A percentile compares a stretch with the other conserved stretches of the same genome.
These are phyloP conservation scores for Kernera saxatilis DNA, from an alignment of 345 rosid species.

Conservation along the genomic window DNA sequence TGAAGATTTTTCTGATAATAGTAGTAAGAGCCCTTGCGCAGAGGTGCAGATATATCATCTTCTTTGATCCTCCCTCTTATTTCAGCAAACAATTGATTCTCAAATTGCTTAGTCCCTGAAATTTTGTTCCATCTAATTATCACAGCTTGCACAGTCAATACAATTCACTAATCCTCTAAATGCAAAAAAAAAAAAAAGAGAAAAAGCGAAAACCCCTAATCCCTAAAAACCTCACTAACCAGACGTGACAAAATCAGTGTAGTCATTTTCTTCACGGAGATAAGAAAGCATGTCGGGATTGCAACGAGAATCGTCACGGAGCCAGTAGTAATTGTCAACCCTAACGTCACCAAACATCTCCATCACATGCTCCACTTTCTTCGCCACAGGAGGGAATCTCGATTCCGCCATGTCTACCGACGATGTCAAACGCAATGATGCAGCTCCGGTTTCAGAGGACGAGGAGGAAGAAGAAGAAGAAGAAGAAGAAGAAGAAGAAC, in stretches of 20 bases:
- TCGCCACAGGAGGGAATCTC: constrained; percentile 55
- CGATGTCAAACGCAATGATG: background rate
- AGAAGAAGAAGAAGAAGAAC: background rate
- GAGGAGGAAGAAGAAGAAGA: background rate
- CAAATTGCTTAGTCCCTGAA: constrained; percentile 64
- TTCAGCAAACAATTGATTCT: constrained; percentile 61
- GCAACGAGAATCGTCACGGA: constrained; percentile 87
- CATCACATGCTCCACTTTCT: constrained; percentile 75
- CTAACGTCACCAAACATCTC: constrained; percentile 78
- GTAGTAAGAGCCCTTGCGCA: constrained; percentile 62
- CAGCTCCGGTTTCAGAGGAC: background rate
- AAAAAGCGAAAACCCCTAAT: background rate
- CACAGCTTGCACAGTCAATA: background rate
- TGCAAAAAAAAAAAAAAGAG: background rate
- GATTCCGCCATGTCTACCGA: constrained; percentile 24
- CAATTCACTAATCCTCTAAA: background rate
- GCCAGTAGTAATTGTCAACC: constrained; percentile 87
- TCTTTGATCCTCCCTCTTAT: constrained; percentile 79
- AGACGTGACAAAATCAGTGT: constrained; percentile 53
- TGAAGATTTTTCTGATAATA: constrained; percentile 62
- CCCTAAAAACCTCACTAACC: constrained; percentile 31
- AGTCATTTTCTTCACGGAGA: constrained; percentile 63
- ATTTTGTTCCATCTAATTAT: background rate
- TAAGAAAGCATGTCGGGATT: constrained; percentile 54
- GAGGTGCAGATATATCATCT: constrained; percentile 78